Percentiles rank a stretch among this genome's conserved stretches.
Evolutionary conservation across 2,329 filamentous ascomycete species (phyloP).

Genomic region (Colletotrichum incanum): DNA sequence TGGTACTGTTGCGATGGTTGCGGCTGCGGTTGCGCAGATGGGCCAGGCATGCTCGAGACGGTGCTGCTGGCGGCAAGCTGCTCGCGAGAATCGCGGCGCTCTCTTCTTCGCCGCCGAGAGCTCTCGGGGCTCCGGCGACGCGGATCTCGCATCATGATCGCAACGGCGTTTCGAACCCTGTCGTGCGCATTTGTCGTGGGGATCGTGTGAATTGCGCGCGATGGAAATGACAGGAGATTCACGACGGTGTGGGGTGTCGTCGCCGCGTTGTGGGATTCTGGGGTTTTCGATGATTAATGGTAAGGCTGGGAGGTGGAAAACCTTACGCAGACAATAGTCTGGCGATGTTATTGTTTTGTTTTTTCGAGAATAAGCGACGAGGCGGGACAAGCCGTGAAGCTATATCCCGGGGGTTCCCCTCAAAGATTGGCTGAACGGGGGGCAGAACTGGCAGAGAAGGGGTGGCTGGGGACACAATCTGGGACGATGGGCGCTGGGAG

Average conservation of each 20-base stretch:
- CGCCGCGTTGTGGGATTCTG: not conserved
- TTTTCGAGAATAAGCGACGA: constrained; percentile 31
- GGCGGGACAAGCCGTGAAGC: constrained; percentile 43
- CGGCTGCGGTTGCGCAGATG: constrained; percentile 24
- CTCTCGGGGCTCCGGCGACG: constrained; percentile 71
- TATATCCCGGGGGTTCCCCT: constrained; percentile 34
- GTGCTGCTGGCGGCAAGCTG: constrained; percentile 32
- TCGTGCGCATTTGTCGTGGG: constrained; percentile 39
- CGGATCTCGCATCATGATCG: constrained; percentile 69
- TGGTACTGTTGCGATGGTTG: constrained; percentile 16
- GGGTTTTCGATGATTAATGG: not conserved
- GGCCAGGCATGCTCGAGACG: constrained; percentile 30
- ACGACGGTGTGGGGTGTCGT: constrained; percentile 16
- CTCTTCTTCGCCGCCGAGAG: constrained; percentile 63
- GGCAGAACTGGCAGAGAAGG: constrained; percentile 21
- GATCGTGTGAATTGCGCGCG: not conserved
- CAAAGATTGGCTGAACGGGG: constrained; percentile 30
- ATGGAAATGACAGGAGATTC: constrained; percentile 2
- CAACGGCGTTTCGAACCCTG: constrained; percentile 41
- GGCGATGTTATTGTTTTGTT: constrained; percentile 46
- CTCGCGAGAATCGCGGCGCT: constrained; percentile 42
- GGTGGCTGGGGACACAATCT: constrained; percentile 26
- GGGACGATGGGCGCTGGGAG: constrained; percentile 20
- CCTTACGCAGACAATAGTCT: constrained; percentile 20
- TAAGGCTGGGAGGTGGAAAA: constrained; percentile 20